Conservation (phyloP, 2,329 filamentous ascomycete genomes). For the Arthroderma sp. region DNA sequence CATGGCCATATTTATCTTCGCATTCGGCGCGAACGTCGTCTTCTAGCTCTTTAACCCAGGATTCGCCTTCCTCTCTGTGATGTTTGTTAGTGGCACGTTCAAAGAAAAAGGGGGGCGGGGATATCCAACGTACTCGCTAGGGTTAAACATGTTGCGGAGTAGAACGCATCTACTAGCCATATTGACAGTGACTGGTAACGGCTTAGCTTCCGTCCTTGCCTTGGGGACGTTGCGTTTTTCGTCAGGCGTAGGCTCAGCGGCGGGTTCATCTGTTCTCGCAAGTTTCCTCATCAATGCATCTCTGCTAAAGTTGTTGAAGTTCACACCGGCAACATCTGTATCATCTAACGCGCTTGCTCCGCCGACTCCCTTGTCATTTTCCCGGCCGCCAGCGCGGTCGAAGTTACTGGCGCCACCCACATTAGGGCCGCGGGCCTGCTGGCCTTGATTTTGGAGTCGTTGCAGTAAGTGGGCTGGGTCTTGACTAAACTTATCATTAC, state of each 20-base stretch:
- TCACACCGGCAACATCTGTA: conserved; percentile 93
- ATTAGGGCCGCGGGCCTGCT: conserved; percentile 66
- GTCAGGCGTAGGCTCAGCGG: conserved; percentile 42
- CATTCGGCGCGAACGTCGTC: conserved; percentile 88
- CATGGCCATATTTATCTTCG: conserved; percentile 87
- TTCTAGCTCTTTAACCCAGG: conserved; percentile 87
- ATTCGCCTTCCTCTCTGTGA: conserved; percentile 66
- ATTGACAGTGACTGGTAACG: conserved; percentile 72
- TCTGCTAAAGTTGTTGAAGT: conserved; percentile 98
- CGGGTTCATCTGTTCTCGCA: conserved; percentile 79
- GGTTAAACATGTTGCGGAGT: conserved; percentile 90
- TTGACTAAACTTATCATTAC: conserved; percentile 99
- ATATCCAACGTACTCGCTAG: conserved; percentile 59
- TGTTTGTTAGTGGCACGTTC: conserved; percentile 20
- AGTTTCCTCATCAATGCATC: conserved; percentile 98
- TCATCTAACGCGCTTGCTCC: conserved; percentile 93
- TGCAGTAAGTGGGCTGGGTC: conserved; percentile 79
- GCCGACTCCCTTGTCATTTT: conserved; percentile 74
- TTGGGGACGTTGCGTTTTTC: conserved; percentile 61
- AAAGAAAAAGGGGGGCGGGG: not conserved
- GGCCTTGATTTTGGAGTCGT: conserved; percentile 71
- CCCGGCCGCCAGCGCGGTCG: conserved; percentile 77
- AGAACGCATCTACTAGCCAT: conserved; percentile 89
- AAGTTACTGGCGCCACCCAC: conserved; percentile 61
- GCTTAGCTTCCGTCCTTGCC: conserved; percentile 65